Evolutionary conservation across 2,329 filamentous ascomycete species (phyloP).

Genomic region (Periglandula ipomoeae): DNA sequence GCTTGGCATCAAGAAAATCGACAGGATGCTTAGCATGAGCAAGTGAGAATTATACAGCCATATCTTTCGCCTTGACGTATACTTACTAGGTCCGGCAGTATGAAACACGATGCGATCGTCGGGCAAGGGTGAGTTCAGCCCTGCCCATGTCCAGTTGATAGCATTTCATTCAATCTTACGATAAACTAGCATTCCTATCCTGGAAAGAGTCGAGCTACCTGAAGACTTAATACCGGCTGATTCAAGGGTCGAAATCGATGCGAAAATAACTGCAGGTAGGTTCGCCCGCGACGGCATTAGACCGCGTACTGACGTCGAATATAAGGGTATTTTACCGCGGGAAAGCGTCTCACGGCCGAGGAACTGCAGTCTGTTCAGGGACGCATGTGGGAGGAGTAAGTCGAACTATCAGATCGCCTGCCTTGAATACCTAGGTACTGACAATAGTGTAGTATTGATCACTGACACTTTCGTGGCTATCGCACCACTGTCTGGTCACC

Average conservation of each 20-base stretch:
- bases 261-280: slow-evolving; percentile 90
- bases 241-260: slow-evolving; percentile 96
- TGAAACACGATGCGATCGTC: slow-evolving; percentile 87
- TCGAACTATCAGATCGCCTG: slow-evolving; percentile 9
- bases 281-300: slow-evolving; percentile 10
- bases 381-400: slow-evolving; percentile 78
- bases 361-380: slow-evolving; percentile 82
- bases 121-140: slow-evolving; percentile 51
- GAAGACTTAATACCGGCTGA: slow-evolving; percentile 91
- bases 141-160: not conserved
- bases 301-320: not conserved
- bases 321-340: slow-evolving; percentile 69
- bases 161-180: not conserved
- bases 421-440: not conserved
- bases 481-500: not conserved
- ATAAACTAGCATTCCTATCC: slow-evolving; percentile 60
- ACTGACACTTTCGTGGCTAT: not conserved
- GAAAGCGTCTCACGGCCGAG: slow-evolving; percentile 79
- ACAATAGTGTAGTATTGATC: slow-evolving; percentile 4
- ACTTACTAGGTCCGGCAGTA: slow-evolving; percentile 37
- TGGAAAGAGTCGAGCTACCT: slow-evolving; percentile 83
- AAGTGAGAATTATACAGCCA: slow-evolving; percentile 49
- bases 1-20: slow-evolving; percentile 97
- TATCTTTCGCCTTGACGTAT: not conserved
- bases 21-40: slow-evolving; percentile 97